A percentile compares a stretch with the other conserved stretches of the same genome.
Evolutionary conservation across 768 basidiomycete species (phyloP).

Genomic region (Tephrocybe rancida): DNA sequence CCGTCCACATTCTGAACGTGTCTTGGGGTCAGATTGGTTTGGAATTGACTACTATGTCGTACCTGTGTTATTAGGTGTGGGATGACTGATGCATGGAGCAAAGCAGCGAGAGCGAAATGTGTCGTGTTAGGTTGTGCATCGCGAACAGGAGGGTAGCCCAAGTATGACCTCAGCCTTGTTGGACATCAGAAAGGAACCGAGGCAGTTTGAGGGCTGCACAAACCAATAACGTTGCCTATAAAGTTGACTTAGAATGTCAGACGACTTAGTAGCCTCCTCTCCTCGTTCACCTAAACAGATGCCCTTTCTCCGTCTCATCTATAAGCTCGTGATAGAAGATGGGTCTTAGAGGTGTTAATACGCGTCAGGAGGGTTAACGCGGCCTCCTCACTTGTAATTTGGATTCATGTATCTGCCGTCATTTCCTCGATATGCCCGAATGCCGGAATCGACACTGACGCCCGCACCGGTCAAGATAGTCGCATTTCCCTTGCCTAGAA

Average conservation of each 20-base stretch:
- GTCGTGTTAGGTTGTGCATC: slow-evolving; percentile 85
- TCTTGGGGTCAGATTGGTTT: not conserved
- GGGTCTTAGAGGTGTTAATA: slow-evolving; percentile 41
- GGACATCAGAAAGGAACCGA: slow-evolving; percentile 11
- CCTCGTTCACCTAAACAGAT: slow-evolving; percentile 62
- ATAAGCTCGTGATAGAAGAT: slow-evolving; percentile 85
- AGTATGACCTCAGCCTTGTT: slow-evolving; percentile 67
- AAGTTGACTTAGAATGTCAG: not conserved
- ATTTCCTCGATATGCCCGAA: slow-evolving; percentile 87
- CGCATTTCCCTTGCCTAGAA: slow-evolving; percentile 71
- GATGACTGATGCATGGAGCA: slow-evolving; percentile 69
- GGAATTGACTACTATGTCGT: slow-evolving; percentile 24
- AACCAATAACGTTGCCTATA: slow-evolving; percentile 84
- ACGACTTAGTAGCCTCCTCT: not conserved
- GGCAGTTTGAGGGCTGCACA: slow-evolving; percentile 20
- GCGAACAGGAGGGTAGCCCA: slow-evolving; percentile 89
- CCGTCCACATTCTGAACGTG: slow-evolving; percentile 86
- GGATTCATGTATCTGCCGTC: slow-evolving; percentile 90
- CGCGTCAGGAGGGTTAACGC: slow-evolving; percentile 2
- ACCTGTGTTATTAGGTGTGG: slow-evolving; percentile 78
- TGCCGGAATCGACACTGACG: slow-evolving; percentile 94
- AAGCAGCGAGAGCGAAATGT: slow-evolving; percentile 83
- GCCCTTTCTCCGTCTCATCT: slow-evolving; percentile 69
- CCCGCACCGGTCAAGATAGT: slow-evolving; percentile 88
- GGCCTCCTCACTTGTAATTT: slow-evolving; percentile 71